Percentiles rank a stretch among this genome's conserved stretches.
phyloP scores from a whole-genome alignment of 352 stramenopile species.

The Phytopythium ostracodes region DNA sequence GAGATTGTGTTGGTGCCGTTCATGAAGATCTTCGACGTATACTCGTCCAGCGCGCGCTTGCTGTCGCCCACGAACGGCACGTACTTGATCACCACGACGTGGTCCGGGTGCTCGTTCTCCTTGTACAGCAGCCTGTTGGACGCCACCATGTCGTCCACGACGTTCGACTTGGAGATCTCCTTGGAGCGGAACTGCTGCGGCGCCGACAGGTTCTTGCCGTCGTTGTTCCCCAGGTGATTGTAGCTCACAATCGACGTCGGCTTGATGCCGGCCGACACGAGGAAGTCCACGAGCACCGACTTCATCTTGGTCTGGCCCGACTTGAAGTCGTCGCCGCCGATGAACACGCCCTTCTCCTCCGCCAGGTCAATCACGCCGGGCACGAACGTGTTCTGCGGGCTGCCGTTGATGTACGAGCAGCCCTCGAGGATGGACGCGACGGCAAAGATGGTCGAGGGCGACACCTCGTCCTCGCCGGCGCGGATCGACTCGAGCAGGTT shows the following conservation, averaged over 20 bases:
- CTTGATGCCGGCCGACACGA: constrained; percentile 98
- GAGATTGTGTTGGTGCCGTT: constrained; percentile 99
- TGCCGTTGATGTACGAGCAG: constrained; percentile 99
- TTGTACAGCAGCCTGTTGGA: constrained; percentile 98
- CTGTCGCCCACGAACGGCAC: constrained; percentile 98
- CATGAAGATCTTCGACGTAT: constrained; percentile 99
- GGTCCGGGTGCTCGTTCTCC: constrained; percentile 98
- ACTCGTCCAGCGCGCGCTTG: constrained; percentile 99
- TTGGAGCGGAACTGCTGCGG: constrained; percentile 99
- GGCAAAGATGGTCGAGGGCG: constrained; percentile 97
- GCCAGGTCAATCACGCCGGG: constrained; percentile 95
- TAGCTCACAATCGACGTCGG: constrained; percentile 99
- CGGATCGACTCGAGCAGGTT: constrained; percentile 97
- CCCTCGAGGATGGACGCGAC: constrained; percentile 98
- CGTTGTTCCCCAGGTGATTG: constrained; percentile 99
- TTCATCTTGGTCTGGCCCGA: constrained; percentile 93
- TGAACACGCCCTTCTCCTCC: constrained; percentile 94
- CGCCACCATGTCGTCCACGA: constrained; percentile 98
- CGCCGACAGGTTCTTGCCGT: constrained; percentile 98
- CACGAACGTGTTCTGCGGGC: constrained; percentile 99
- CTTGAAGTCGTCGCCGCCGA: constrained; percentile 99
- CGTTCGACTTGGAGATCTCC: constrained; percentile 99
- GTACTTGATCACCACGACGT: constrained; percentile 99
- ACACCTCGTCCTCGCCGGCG: constrained; percentile 92
- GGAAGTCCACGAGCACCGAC: constrained; percentile 15